These are phyloP conservation scores for Backusella circina DNA, from an alignment of 192 early-diverging fungal genomes.

Conservation along the genomic window DNA sequence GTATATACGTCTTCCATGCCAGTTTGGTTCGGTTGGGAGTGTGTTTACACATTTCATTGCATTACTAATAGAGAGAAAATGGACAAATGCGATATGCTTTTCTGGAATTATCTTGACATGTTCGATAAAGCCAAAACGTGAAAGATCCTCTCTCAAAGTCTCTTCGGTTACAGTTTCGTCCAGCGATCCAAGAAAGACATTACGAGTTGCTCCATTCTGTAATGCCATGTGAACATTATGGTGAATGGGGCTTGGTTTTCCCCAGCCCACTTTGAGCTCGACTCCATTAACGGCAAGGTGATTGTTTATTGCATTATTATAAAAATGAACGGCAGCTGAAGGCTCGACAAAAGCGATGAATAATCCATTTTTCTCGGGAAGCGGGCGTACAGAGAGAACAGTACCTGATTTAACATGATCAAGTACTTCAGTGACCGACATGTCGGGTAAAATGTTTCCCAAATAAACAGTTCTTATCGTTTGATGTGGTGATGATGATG, in stretches of 20 bases:
- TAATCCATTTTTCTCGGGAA: constrained; percentile 76
- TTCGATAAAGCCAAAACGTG: constrained; percentile 70
- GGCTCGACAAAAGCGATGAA: constrained; percentile 82
- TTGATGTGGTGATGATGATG: constrained; percentile 16
- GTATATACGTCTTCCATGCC: constrained; percentile 56
- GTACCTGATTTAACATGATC: constrained; percentile 68
- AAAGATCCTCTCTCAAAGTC: constrained; percentile 53
- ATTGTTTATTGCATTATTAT: constrained; percentile 45
- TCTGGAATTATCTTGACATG: constrained; percentile 67
- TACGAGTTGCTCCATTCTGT: constrained; percentile 68
- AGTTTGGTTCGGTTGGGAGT: constrained; percentile 54
- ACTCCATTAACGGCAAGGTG: constrained; percentile 49
- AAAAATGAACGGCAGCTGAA: constrained; percentile 56
- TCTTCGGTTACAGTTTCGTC: constrained; percentile 62
- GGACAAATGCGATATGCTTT: constrained; percentile 82
- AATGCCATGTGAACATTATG: constrained; percentile 55
- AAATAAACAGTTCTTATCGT: constrained; percentile 77
- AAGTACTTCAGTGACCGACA: constrained; percentile 60
- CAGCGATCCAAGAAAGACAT: constrained; percentile 78
- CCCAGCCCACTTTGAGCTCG: constrained; percentile 78
- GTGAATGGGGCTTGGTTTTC: constrained; percentile 54
- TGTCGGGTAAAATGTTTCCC: constrained; percentile 66
- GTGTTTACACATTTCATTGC: constrained; percentile 74
- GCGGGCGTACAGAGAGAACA: constrained; percentile 64
- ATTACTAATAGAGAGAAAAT: constrained; percentile 63